Evolutionary conservation across 805 yeast species (phyloP).

Genomic region (Wickerhamiella bombiphila): DNA sequence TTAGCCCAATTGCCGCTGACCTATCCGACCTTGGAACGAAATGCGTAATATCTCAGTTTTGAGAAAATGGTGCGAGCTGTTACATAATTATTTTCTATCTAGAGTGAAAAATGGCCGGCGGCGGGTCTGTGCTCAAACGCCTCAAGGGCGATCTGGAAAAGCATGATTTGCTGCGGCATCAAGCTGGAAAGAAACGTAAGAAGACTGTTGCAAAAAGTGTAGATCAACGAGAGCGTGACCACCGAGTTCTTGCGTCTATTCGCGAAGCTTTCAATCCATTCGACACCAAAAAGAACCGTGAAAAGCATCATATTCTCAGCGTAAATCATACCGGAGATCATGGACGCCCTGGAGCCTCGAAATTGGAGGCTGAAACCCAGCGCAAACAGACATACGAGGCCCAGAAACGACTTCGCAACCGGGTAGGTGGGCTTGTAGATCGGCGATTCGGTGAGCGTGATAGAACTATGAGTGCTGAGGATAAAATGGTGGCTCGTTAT

Average conservation of each 20-base stretch:
- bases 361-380: constrained; percentile 52
- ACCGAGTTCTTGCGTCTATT: constrained; percentile 40
- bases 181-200: constrained; percentile 22
- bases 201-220: constrained; percentile 23
- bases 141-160: constrained; percentile 30
- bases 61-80: too few relatives aligned
- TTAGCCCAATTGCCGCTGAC: too few relatives aligned
- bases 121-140: constrained; percentile 18
- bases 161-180: constrained; percentile 34
- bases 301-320: constrained; percentile 38
- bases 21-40: constrained; percentile 1
- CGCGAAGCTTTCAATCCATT: constrained; percentile 83
- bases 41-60: neutral
- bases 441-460: constrained; percentile 86
- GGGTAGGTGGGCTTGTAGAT: constrained; percentile 67
- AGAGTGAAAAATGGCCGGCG: constrained; percentile 5
- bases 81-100: too few relatives aligned
- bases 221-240: constrained; percentile 32
- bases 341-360: constrained; percentile 51
- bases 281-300: constrained; percentile 57
- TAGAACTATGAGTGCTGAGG: constrained; percentile 59
- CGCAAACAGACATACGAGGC: constrained; percentile 50
- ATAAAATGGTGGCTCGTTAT: constrained; percentile 88
- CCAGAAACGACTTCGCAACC: constrained; percentile 47
- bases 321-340: constrained; percentile 6